These are phyloP conservation scores for Candida labiduridarum DNA, from an alignment of 1,139 yeast species.

Conservation along the genomic window DNA sequence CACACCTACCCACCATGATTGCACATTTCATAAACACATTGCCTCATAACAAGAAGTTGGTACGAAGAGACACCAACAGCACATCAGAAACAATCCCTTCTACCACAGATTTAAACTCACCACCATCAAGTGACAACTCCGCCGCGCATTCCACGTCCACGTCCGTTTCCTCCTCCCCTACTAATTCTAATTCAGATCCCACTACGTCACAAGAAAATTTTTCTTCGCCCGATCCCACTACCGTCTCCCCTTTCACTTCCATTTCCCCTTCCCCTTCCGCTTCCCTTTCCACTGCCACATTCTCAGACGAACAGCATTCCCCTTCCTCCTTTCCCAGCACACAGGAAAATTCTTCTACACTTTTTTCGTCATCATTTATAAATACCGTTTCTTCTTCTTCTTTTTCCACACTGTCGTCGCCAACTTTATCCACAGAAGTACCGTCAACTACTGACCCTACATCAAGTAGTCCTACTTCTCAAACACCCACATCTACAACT, in stretches of 20 bases:
- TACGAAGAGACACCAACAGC: neutral
- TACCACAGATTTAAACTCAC: neutral
- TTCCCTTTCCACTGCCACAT: neutral
- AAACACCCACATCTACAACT: neutral
- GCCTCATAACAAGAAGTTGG: neutral
- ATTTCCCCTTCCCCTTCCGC: neutral
- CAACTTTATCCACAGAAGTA: neutral
- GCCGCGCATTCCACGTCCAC: neutral
- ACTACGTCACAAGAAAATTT: constrained; percentile 1
- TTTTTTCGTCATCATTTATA: neutral
- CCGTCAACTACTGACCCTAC: neutral
- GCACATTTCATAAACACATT: neutral
- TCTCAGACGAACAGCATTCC: neutral
- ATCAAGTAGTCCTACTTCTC: constrained; percentile 1
- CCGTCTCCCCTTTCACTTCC: neutral
- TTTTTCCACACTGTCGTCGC: constrained; percentile 4
- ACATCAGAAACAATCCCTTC: neutral
- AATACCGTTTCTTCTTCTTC: constrained; percentile 1
- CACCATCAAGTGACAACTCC: neutral
- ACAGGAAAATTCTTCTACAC: neutral
- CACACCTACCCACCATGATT: neutral
- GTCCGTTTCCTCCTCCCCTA: neutral
- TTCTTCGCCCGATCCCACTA: neutral
- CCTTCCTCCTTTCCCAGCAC: neutral
- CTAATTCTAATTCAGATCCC: neutral